phyloP scores from a whole-genome alignment of 495 filamentous ascomycete species.

The Bombardia bombarda region DNA sequence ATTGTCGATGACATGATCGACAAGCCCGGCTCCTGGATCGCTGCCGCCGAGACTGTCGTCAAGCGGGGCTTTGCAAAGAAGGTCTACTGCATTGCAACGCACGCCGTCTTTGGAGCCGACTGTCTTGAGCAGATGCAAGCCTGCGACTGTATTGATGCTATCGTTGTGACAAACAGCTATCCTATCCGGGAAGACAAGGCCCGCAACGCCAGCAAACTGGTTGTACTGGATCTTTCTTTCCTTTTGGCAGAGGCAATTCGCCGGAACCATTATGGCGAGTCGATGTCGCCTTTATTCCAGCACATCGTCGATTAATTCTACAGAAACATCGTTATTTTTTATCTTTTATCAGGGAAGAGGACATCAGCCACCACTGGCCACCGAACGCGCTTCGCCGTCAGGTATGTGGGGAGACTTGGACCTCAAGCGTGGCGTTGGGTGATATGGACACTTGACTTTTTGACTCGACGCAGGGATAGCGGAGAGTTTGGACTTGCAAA shows the following conservation, averaged over 20 bases:
- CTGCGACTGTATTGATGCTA: conserved; percentile 84
- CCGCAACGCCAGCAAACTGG: conserved; percentile 69
- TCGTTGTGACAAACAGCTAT: conserved; percentile 95
- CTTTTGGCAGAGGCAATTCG: conserved; percentile 87
- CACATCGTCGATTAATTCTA: conserved; percentile 49
- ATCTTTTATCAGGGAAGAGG: conserved; percentile 7
- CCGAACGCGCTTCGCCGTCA: background rate
- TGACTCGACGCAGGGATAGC: conserved; percentile 4
- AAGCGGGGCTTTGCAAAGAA: conserved; percentile 86
- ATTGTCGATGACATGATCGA: conserved; percentile 99
- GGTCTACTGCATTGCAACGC: conserved; percentile 96
- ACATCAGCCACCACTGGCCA: background rate
- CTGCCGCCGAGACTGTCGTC: conserved; percentile 94
- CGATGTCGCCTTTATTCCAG: conserved; percentile 79
- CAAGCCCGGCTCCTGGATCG: conserved; percentile 93
- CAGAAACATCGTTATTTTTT: conserved; percentile 8
- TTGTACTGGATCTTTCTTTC: conserved; percentile 79
- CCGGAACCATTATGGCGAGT: conserved; percentile 87
- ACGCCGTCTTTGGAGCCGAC: conserved; percentile 86
- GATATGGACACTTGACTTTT: conserved; percentile 9
- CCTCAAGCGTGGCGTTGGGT: conserved; percentile 25
- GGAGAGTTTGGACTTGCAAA: conserved; percentile 17
- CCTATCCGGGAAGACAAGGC: conserved; percentile 70
- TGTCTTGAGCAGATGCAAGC: conserved; percentile 83
- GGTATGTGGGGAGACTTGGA: conserved; percentile 8